Conservation (phyloP, 495 filamentous ascomycete genomes). For the Neurospora tetrasperma region DNA sequence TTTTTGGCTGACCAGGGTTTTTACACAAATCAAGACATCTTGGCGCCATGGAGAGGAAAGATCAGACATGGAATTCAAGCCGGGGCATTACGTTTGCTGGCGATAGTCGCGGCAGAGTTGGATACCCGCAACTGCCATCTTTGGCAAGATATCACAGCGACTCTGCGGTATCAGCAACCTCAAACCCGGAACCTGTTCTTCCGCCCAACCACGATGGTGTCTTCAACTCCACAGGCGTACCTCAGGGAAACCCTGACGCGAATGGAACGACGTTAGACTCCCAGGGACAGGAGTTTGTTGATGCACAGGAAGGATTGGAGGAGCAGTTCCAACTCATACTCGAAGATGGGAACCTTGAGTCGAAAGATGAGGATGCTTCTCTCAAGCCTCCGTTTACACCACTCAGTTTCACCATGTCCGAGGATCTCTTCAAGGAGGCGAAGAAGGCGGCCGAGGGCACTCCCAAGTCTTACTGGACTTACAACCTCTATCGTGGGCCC, state of each 20-base stretch:
- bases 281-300: neutral
- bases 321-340: neutral
- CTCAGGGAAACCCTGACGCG: neutral
- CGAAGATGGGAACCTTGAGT: neutral
- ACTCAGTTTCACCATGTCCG: slow-evolving; percentile 35
- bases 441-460: slow-evolving; percentile 29
- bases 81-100: slow-evolving; percentile 30
- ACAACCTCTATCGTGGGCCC: slow-evolving; percentile 49
- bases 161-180: neutral
- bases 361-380: slow-evolving; percentile 5
- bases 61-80: slow-evolving; percentile 29
- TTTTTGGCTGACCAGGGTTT: neutral
- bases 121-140: slow-evolving; percentile 11
- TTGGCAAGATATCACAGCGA: slow-evolving; percentile 3
- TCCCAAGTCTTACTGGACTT: slow-evolving; percentile 53
- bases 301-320: neutral
- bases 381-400: slow-evolving; percentile 24
- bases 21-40: neutral
- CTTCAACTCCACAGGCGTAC: neutral
- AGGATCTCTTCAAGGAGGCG: slow-evolving; percentile 33
- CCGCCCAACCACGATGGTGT: neutral
- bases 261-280: neutral
- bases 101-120: slow-evolving; percentile 3
- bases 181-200: neutral
- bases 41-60: neutral